Conservation (phyloP, 768 basidiomycete species). For the Chalciporus pseudorubinellus region DNA sequence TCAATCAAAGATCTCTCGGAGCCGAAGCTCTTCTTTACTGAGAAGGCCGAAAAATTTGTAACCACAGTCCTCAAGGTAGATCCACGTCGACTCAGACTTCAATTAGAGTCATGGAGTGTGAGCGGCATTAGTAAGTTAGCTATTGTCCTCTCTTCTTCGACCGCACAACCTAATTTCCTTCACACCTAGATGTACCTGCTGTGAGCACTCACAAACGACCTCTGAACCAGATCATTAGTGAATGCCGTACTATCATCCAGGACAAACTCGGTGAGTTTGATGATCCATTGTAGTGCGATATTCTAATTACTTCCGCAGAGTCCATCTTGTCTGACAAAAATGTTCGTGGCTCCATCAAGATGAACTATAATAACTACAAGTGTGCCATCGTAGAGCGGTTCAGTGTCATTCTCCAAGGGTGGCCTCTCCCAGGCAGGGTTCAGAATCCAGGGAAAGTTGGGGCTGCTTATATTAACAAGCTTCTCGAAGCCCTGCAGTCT, state of each 20-base stretch:
- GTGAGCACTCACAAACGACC: neutral
- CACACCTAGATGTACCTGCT: neutral
- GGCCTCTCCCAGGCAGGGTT: neutral
- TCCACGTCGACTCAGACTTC: neutral
- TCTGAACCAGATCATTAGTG: conserved; percentile 6
- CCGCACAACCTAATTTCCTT: neutral
- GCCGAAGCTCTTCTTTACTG: conserved; percentile 3
- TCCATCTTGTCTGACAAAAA: neutral
- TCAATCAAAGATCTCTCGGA: conserved; percentile 1
- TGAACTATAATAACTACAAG: conserved; percentile 10
- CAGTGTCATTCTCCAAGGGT: neutral
- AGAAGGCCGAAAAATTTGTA: conserved; percentile 4
- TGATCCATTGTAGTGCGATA: neutral
- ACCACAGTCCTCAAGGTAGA: neutral
- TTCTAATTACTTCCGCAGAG: neutral
- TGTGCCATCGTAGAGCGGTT: neutral
- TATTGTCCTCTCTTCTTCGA: neutral
- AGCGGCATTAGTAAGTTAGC: conserved; percentile 1
- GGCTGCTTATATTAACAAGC: neutral
- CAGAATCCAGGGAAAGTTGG: conserved; percentile 2
- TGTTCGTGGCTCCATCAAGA: neutral
- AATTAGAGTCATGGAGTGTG: neutral
- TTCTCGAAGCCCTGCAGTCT: neutral
- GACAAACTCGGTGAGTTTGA: neutral
- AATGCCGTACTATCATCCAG: neutral